phyloP scores from a whole-genome alignment of 164 flowering plant genomes.

The Nymphaea colorata region DNA sequence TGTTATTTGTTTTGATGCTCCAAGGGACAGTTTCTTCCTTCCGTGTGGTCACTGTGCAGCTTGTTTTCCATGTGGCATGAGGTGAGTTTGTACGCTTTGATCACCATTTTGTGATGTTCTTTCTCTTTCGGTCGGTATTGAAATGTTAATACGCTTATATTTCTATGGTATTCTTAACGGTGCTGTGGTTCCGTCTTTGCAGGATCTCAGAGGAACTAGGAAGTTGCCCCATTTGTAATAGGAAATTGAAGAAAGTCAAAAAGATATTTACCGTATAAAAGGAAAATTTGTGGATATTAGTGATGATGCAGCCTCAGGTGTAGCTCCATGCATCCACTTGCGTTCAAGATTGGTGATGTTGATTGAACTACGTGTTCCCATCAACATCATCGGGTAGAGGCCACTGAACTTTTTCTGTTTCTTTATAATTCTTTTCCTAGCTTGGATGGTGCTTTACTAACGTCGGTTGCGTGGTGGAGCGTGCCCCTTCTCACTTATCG shows the following conservation, averaged over 20 bases:
- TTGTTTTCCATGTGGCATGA: conserved; percentile 69
- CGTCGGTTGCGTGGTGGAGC: no score
- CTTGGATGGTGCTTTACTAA: no score
- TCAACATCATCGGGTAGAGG: background rate
- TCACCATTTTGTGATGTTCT: background rate
- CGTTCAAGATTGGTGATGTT: background rate
- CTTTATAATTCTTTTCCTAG: background rate
- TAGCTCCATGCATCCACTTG: no score
- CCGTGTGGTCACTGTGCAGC: conserved; percentile 91
- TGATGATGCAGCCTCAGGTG: no score
- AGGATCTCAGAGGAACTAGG: conserved; percentile 49
- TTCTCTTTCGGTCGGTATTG: no score
- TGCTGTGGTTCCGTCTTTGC: conserved; percentile 5
- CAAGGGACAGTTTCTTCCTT: conserved; percentile 86
- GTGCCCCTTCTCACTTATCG: no score
- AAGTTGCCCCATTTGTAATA: conserved; percentile 43
- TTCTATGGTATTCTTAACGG: background rate
- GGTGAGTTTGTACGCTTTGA: conserved; percentile 24
- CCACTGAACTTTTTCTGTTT: background rate
- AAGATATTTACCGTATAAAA: conserved; percentile 35
- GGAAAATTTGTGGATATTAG: background rate
- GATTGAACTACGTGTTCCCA: background rate
- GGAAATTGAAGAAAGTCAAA: conserved; percentile 43
- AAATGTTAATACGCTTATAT: background rate
- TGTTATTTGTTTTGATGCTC: conserved; percentile 78